These are phyloP conservation scores for Auricularia auricula-judae DNA, from an alignment of 768 basidiomycete genomes.

Conservation along the genomic window DNA sequence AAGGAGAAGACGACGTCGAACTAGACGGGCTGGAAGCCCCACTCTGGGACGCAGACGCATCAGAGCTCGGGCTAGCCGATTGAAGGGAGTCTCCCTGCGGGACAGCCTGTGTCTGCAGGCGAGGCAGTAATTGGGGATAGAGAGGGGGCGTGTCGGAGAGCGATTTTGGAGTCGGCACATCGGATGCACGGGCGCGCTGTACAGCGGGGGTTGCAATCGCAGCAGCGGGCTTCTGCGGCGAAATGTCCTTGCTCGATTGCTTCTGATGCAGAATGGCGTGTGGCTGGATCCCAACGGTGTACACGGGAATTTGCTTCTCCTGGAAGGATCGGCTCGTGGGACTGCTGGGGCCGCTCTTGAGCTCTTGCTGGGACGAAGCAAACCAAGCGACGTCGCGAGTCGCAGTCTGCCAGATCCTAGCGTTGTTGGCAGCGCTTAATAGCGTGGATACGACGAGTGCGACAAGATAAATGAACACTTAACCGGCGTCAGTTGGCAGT, in stretches of 20 bases:
- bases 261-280: neutral
- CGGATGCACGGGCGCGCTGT: neutral
- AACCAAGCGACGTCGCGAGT: constrained; percentile 34
- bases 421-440: constrained; percentile 34
- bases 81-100: neutral
- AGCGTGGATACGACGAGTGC: constrained; percentile 34
- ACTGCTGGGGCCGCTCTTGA: constrained; percentile 27
- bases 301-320: neutral
- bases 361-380: constrained; percentile 13
- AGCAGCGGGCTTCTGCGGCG: neutral
- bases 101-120: neutral
- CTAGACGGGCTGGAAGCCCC: neutral
- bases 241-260: neutral
- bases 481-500: neutral
- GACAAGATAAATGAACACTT: constrained; percentile 53
- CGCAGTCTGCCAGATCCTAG: constrained; percentile 39
- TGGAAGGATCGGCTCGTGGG: constrained; percentile 24
- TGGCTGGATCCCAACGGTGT: neutral
- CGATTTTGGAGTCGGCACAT: neutral
- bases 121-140: neutral
- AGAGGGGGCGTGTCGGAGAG: neutral
- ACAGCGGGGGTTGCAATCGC: neutral
- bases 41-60: neutral
- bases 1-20: constrained; percentile 3
- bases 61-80: neutral